phyloP scores from a whole-genome alignment of 2,329 filamentous ascomycete species.

The Orbilia ellipsospora region DNA sequence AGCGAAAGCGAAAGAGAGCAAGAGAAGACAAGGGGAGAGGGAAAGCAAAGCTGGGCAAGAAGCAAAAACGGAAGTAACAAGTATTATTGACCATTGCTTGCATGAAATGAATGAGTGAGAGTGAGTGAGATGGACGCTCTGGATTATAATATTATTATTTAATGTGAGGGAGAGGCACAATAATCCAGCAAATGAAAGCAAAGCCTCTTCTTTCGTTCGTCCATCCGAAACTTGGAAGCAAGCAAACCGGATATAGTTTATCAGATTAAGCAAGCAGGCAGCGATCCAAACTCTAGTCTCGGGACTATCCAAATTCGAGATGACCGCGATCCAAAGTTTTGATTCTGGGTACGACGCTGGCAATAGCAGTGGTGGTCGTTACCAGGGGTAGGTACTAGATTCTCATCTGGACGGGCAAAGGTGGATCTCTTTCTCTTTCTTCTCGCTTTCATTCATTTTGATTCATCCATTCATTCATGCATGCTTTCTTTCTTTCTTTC shows the following conservation, averaged over 20 bases:
- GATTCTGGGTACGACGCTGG: no score
- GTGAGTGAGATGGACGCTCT: background rate
- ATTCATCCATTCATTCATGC: no score
- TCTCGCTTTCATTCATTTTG: background rate
- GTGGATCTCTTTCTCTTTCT: slow-evolving; percentile 16
- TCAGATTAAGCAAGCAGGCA: slow-evolving; percentile 27
- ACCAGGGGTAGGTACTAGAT: slow-evolving; percentile 32
- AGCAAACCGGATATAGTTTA: slow-evolving; percentile 19
- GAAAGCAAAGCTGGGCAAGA: slow-evolving; percentile 18
- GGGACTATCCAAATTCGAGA: no score
- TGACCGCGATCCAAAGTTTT: no score
- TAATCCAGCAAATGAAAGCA: slow-evolving; percentile 5
- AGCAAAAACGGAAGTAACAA: slow-evolving; percentile 1
- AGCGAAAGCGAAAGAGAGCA: slow-evolving; percentile 47
- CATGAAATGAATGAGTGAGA: slow-evolving; percentile 6
- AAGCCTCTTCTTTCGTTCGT: slow-evolving; percentile 4
- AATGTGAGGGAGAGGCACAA: no score
- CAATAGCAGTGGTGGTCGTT: background rate
- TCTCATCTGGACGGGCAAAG: background rate
- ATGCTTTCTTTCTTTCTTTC: background rate
- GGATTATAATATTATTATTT: no score
- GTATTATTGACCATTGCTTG: no score
- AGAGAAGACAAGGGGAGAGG: slow-evolving; percentile 56
- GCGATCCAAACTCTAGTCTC: background rate
- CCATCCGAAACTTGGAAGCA: slow-evolving; percentile 59